Percentiles rank a stretch among this genome's conserved stretches.
phyloP scores from a whole-genome alignment of 2,329 filamentous ascomycete species.

The Basipetospora chlamydospora region DNA sequence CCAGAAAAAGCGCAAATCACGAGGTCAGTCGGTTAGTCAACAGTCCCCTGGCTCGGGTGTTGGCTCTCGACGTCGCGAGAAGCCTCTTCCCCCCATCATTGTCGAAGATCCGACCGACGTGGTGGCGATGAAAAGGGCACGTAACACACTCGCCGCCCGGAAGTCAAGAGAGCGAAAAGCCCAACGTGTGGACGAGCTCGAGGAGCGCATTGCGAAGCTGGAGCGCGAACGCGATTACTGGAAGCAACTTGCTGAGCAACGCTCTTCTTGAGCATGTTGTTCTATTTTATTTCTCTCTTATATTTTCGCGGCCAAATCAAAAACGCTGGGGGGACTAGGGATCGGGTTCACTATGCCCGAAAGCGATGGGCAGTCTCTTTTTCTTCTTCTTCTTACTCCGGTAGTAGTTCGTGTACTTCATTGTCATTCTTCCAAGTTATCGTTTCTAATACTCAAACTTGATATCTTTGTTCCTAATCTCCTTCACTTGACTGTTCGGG shows the following conservation, averaged over 20 bases:
- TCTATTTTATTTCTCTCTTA: too few relatives aligned
- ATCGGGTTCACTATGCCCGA: too few relatives aligned
- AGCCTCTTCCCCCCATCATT: conserved; percentile 65
- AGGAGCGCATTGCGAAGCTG: conserved; percentile 57
- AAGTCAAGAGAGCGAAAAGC: conserved; percentile 85
- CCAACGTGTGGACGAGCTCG: conserved; percentile 57
- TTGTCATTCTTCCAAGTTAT: too few relatives aligned
- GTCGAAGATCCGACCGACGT: conserved; percentile 60
- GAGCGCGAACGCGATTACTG: conserved; percentile 52
- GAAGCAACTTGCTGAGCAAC: conserved; percentile 40
- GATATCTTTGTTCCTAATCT: too few relatives aligned
- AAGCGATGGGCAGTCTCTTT: too few relatives aligned
- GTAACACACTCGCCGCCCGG: conserved; percentile 84
- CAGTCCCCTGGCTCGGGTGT: conserved; percentile 61
- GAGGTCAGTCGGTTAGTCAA: conserved; percentile 20
- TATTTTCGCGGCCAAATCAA: neutral
- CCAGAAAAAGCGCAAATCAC: conserved; percentile 4
- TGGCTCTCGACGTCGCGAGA: conserved; percentile 59
- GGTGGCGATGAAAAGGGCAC: conserved; percentile 79
- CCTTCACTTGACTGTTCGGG: too few relatives aligned
- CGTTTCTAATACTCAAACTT: too few relatives aligned
- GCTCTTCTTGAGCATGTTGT: too few relatives aligned
- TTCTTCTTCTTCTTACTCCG: too few relatives aligned
- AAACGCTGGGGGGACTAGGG: too few relatives aligned
- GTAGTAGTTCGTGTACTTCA: too few relatives aligned